Evolutionary conservation across 805 yeast genomes (phyloP), one percentile per base, ranked within the genome.

Genomic region (Teunomyces atbi): DNA sequence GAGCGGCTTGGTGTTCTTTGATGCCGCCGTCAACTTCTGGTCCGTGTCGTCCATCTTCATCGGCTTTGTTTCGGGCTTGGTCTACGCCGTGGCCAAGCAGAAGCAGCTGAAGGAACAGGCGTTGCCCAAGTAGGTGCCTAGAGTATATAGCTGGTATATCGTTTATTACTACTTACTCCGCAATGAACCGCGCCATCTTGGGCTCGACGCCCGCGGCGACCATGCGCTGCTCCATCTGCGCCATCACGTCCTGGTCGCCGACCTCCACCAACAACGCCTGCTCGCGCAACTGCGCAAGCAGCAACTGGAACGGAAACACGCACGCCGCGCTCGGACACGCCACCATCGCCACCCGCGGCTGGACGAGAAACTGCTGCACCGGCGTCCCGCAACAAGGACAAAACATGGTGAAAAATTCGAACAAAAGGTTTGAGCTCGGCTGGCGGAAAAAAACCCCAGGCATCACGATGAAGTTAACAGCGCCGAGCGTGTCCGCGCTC

Each of bases 51-150:
- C 99, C 41, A 94, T 94, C 64, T 81, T 89, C 61, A 78, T 92
- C 55, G 99, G 99, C 48, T 94, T 94, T 74, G 74, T 83, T 53
- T 96, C 99, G 52, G 99, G 99, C 68, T 74, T 94, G 57, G 96
- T 91, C 45, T 94, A 94, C 69, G 92, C 97, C 50, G 86, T 88
- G 55, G 96, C 98, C 54, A 94, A 91, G 76, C 89, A 91, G 76
- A 86, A 84, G 77, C 96, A 91, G 74, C 79, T 77, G 63, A 82
- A 76, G 65, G 71, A 63, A 30, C 18, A 30, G 16, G 33, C 33
- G 15, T 30, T 30, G 33, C 33, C 33, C 3, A 30, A 30, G 10
- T 30, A 30, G 16, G 6, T 12, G n/a, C 1, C 10, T 28, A 4
- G n/a, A 11, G 32, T 29, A 29, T 11, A 11, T 12, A 3, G 15